These are phyloP conservation scores for Lactarius quietus DNA, from an alignment of 768 basidiomycete species.

Conservation along the genomic window DNA sequence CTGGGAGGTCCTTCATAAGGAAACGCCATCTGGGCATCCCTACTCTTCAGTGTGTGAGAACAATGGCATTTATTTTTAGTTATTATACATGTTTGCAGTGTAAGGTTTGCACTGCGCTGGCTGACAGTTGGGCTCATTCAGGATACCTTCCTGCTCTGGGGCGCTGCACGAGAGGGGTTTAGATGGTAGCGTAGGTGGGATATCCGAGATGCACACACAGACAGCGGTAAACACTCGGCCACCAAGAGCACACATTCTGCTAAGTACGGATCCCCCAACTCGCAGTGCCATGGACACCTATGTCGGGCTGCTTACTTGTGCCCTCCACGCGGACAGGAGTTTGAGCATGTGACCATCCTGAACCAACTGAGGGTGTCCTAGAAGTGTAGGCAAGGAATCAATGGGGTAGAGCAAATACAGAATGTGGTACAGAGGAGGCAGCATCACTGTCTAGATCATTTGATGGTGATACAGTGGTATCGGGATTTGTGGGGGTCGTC, in stretches of 20 bases:
- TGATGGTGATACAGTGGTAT: conserved; percentile 41
- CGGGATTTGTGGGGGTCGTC: conserved; percentile 31
- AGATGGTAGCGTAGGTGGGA: background rate
- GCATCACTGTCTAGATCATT: conserved; percentile 22
- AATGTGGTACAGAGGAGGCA: conserved; percentile 33
- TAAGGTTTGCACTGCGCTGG: too few relatives aligned
- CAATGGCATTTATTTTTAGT: too few relatives aligned
- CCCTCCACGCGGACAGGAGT: conserved; percentile 16
- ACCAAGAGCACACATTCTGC: conserved; percentile 60
- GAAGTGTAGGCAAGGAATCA: conserved; percentile 62
- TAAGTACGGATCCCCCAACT: conserved; percentile 59
- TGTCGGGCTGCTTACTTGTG: conserved; percentile 41
- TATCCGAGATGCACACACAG: conserved; percentile 21
- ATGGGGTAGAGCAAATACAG: conserved; percentile 57
- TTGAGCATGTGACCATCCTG: conserved; percentile 25
- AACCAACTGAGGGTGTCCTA: conserved; percentile 30
- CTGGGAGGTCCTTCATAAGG: too few relatives aligned
- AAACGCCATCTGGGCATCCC: too few relatives aligned
- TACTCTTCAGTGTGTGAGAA: too few relatives aligned
- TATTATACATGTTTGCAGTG: too few relatives aligned
- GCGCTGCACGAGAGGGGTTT: conserved; percentile 38
- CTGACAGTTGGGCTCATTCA: background rate
- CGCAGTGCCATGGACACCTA: conserved; percentile 54
- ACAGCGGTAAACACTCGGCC: conserved; percentile 56
- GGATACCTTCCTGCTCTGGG: conserved; percentile 23